Evolutionary conservation across 1,284 basidiomycete genomes (phyloP), one percentile per base, ranked within the genome.

Genomic region (Naganishia albida): DNA sequence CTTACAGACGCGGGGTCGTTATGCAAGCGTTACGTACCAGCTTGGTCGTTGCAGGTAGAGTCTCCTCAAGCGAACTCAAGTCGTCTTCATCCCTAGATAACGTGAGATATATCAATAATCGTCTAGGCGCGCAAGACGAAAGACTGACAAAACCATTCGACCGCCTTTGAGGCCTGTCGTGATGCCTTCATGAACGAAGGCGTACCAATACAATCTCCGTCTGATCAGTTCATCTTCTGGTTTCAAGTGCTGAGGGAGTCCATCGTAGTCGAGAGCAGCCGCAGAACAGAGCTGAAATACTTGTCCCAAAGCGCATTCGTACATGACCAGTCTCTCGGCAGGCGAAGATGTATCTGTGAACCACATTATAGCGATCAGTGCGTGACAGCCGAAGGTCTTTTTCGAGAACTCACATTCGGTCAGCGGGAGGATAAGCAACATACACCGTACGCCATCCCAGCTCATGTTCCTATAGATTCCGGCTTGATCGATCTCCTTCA

Each of bases 191-290:
- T 90, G 86, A 8, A 89, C 85, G 70, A 91, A 85, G 2, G 88
- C 85, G 59, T 80, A 93, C 89, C 90, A 93, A 73, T 91, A 93
- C 52, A 93, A 83, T 30, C 90, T 83, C 1, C 89, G 85, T 25
- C 88, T 85, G 28, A 88, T 81, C 42, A 85, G 52, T 4, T 71
- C 70, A 0, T 68, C 66, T 10, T 72, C 70, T 6, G 57, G 78
- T 8, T 83, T 81, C 50, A 87, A 84, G 50, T 82, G 82, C 46
- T 81, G 78, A 8, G 84, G 84, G 46, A 82, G 80, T 18, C 84
- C 83, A 63, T 83, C 83, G 62, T 77, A 77, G 2, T 81, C 79
- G 28, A 84, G 74, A 0, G 84, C 79, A 10, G 82, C 77, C 20
- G 84, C 74, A 25, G 84, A 85, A 72, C 89, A 91, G 10, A 93